These are phyloP conservation scores for Effrenium voratum DNA, from an alignment of 73 alveolate species.

Conservation along the genomic window DNA sequence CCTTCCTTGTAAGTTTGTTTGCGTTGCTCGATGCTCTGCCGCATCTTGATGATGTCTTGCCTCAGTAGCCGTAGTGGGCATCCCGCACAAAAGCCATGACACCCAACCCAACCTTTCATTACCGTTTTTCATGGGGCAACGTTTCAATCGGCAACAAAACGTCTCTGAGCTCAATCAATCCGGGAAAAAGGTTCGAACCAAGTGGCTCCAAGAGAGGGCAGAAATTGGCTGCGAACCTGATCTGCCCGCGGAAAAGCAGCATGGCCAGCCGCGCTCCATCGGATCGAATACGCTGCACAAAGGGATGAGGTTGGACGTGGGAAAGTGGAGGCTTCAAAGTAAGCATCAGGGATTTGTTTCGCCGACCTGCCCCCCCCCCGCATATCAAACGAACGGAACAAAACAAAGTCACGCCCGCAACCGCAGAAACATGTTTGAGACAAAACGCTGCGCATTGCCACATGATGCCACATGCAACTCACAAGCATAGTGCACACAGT, in stretches of 20 bases:
- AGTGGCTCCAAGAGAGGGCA: slow-evolving; percentile 72
- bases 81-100: background rate
- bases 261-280: background rate
- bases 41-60: slow-evolving; percentile 53
- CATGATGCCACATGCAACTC: background rate
- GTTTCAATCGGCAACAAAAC: background rate
- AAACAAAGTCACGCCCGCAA: background rate
- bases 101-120: background rate
- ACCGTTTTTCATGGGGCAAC: too few relatives aligned
- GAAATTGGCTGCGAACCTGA: slow-evolving; percentile 28
- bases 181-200: background rate
- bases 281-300: background rate
- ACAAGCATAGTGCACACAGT: background rate
- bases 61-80: background rate
- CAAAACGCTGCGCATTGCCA: background rate
- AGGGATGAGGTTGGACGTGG: background rate
- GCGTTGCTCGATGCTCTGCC: slow-evolving; percentile 70
- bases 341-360: background rate
- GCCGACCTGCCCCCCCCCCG: slow-evolving; percentile 94
- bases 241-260: background rate
- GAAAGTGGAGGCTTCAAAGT: background rate
- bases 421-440: background rate
- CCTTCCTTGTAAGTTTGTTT: slow-evolving; percentile 51
- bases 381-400: background rate
- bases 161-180: background rate